Conservation (phyloP, 805 yeast genomes). For the Sugiyamaella marilandica region DNA sequence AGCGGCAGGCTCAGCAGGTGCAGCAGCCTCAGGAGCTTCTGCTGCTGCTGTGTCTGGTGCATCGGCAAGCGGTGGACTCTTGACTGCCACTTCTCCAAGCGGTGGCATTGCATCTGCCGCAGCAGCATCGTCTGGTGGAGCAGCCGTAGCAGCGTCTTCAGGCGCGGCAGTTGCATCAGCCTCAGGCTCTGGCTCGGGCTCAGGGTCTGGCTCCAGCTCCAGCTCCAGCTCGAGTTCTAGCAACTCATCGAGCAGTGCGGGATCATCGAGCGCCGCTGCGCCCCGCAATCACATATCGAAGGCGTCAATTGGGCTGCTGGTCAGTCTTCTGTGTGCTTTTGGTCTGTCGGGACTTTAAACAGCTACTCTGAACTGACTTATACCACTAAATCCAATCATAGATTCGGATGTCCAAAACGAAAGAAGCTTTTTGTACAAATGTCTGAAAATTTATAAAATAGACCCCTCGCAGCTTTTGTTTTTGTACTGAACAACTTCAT, state of each 20-base stretch:
- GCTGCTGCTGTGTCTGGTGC: conserved; percentile 13
- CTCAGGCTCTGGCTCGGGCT: conserved; percentile 4
- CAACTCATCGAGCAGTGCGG: conserved; percentile 7
- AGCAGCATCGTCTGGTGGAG: conserved; percentile 8
- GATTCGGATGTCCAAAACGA: too few species aligned
- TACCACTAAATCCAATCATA: too few species aligned
- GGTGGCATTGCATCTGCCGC: conserved; percentile 8
- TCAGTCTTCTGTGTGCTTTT: conserved; percentile 14
- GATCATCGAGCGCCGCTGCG: conserved; percentile 24
- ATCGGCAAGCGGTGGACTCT: conserved; percentile 7
- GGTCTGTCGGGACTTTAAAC: conserved; percentile 11
- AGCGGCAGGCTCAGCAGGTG: conserved; percentile 13
- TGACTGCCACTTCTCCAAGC: conserved; percentile 19
- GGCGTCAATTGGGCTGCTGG: conserved; percentile 10
- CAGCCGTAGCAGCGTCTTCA: conserved; percentile 8
- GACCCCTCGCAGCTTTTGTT: not conserved
- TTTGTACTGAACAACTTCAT: too few species aligned
- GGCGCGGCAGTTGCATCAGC: conserved; percentile 10
- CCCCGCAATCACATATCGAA: conserved; percentile 16
- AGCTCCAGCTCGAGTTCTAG: conserved; percentile 3
- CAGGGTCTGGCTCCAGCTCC: conserved; percentile 16
- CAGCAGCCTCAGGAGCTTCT: conserved; percentile 3
- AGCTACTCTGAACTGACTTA: too few species aligned
- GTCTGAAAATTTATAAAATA: too few species aligned
- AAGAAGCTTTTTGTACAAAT: too few species aligned